A percentile compares a stretch with the other conserved stretches of the same genome.
Evolutionary conservation across 441 rosid genomes (phyloP).

Genomic region (Gossypium davidsonii): DNA sequence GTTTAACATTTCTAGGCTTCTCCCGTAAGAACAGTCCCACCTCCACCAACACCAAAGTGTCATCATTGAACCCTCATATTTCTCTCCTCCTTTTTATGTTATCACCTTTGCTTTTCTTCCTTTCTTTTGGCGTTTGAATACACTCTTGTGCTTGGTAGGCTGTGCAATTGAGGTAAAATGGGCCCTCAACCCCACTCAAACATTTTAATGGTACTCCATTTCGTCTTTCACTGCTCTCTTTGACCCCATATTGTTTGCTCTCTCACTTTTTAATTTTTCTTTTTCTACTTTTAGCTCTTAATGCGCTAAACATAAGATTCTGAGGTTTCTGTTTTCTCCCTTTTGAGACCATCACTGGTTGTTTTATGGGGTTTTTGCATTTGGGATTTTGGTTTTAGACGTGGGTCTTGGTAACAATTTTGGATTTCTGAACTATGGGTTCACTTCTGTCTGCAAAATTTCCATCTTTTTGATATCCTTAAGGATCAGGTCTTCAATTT

Average conservation of each 20-base stretch:
- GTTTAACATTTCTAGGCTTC: conserved; percentile 18
- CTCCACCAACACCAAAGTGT: conserved; percentile 17
- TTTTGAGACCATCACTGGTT: conserved; percentile 5
- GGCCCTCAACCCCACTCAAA: conserved; percentile 69
- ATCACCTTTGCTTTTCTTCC: conserved; percentile 19
- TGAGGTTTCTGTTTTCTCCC: conserved; percentile 12
- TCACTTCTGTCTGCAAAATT: conserved; percentile 1
- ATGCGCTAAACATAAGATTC: conserved; percentile 22
- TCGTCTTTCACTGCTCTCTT: conserved; percentile 32
- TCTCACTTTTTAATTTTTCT: conserved; percentile 29
- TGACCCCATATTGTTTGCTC: conserved; percentile 35
- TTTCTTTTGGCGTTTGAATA: conserved; percentile 17
- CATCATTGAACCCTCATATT: conserved; percentile 22
- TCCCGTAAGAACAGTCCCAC: conserved; percentile 19
- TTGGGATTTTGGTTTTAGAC: conserved; percentile 25
- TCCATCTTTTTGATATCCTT: not conserved
- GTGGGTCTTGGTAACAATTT: conserved; percentile 21
- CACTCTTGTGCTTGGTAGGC: conserved; percentile 50
- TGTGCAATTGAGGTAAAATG: conserved; percentile 47
- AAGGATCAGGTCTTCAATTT: conserved; percentile 2
- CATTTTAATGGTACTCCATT: conserved; percentile 30
- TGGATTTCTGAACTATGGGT: conserved; percentile 17
- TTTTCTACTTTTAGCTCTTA: conserved; percentile 3
- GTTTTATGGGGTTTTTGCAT: conserved; percentile 18
- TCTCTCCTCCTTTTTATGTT: conserved; percentile 22